Percentiles rank a stretch among this genome's conserved stretches.
Evolutionary conservation across 345 rosid genomes (phyloP).

Genomic region (Lepidium sativum): DNA sequence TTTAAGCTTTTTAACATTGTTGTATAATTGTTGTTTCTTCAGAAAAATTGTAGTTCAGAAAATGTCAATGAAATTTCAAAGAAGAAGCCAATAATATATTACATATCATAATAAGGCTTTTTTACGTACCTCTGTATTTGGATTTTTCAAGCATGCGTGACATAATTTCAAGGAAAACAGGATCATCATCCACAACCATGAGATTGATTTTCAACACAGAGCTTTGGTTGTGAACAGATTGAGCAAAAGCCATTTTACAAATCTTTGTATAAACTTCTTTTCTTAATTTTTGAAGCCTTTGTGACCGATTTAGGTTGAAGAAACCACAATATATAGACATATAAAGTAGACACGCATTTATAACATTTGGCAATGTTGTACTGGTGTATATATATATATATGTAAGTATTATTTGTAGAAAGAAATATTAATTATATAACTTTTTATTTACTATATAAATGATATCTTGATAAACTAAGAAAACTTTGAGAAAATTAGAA

Average conservation of each 20-base stretch:
- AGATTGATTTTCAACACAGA: constrained; percentile 27
- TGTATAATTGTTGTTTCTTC: background rate
- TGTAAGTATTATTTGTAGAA: constrained; percentile 7
- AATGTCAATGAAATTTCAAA: background rate
- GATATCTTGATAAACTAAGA: background rate
- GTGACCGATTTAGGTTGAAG: constrained; percentile 1
- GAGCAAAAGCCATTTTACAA: constrained; percentile 17
- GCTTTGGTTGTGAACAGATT: constrained; percentile 9
- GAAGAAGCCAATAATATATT: background rate
- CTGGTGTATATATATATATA: constrained; percentile 2
- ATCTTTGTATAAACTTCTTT: background rate
- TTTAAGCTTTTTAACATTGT: no score
- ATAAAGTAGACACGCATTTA: constrained; percentile 7
- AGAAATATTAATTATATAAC: constrained; percentile 8
- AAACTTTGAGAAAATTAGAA: background rate
- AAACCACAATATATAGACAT: constrained; percentile 10
- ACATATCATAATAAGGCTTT: background rate
- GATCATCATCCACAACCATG: constrained; percentile 66
- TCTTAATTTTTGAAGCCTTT: background rate
- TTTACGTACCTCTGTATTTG: constrained; percentile 32
- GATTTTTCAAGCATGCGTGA: constrained; percentile 41
- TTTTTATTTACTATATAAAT: constrained; percentile 4
- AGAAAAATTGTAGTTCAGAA: background rate
- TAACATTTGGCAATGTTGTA: constrained; percentile 21
- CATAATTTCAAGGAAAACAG: constrained; percentile 35